phyloP scores from a whole-genome alignment of 805 yeast genomes.

The Saccharomycopsis sp. region DNA sequence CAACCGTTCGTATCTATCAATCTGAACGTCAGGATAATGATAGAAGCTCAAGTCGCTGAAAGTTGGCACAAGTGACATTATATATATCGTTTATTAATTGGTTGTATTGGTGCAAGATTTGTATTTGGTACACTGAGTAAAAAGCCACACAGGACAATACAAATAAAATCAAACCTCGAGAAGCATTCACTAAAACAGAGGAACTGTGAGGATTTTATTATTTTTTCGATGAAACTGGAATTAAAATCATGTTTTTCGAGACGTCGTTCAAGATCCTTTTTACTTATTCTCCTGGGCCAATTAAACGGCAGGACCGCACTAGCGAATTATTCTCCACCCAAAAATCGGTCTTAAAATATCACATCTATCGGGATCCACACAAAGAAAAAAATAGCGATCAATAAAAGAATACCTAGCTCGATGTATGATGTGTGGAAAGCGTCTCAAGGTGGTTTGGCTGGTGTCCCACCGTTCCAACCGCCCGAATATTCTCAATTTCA shows the following conservation, averaged over 20 bases:
- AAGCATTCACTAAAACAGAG: neutral
- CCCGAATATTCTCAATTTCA: neutral
- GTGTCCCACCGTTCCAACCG: neutral
- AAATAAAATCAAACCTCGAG: neutral
- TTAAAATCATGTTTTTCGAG: neutral
- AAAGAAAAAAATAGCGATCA: neutral
- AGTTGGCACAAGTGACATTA: conserved; percentile 28
- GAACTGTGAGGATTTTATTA: neutral
- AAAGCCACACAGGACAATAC: neutral
- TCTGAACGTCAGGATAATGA: conserved; percentile 27
- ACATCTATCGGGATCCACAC: too few species aligned
- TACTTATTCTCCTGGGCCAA: neutral
- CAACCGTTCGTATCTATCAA: conserved; percentile 28
- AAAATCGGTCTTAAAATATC: too few species aligned
- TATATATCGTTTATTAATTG: too few species aligned
- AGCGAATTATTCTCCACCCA: neutral
- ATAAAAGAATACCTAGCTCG: neutral
- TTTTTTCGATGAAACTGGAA: neutral
- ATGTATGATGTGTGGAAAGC: neutral
- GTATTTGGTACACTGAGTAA: too few species aligned
- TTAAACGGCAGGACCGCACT: neutral
- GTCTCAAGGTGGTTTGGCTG: neutral
- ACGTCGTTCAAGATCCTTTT: neutral
- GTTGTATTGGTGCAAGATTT: too few species aligned
- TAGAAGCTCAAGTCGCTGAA: conserved; percentile 33